phyloP scores from a whole-genome alignment of 805 yeast genomes.

The Sugiyamaella smithiae region DNA sequence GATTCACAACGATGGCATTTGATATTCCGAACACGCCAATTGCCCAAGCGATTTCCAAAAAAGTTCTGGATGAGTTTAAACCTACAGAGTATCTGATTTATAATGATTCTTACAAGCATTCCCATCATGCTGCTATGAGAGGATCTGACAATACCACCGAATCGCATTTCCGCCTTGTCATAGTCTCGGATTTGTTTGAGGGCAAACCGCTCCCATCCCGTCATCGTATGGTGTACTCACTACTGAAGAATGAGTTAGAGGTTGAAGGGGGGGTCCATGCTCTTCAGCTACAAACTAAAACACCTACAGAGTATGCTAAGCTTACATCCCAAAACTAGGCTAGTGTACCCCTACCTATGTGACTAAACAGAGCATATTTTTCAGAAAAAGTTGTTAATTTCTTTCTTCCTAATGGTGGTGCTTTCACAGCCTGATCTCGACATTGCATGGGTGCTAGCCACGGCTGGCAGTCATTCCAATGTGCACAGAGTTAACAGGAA shows the following conservation, averaged over 20 bases:
- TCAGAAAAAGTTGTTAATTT: too few species aligned
- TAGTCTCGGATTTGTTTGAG: conserved; percentile 65
- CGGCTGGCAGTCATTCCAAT: conserved; percentile 10
- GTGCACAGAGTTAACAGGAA: conserved; percentile 14
- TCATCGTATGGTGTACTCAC: conserved; percentile 69
- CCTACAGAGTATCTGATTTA: conserved; percentile 51
- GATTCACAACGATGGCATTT: conserved; percentile 9
- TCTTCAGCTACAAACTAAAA: conserved; percentile 77
- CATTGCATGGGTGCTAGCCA: conserved; percentile 20
- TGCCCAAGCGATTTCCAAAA: conserved; percentile 41
- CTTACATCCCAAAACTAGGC: not conserved
- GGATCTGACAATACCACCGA: conserved; percentile 71
- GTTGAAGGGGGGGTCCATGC: conserved; percentile 75
- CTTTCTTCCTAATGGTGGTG: too few species aligned
- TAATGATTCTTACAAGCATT: conserved; percentile 86
- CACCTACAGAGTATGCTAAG: conserved; percentile 52
- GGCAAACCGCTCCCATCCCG: conserved; percentile 68
- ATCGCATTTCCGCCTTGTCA: conserved; percentile 74
- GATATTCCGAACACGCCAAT: conserved; percentile 16
- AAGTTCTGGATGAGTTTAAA: conserved; percentile 41
- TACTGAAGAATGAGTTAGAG: conserved; percentile 70
- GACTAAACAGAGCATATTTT: too few species aligned
- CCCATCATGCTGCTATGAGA: conserved; percentile 79
- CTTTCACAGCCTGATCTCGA: not conserved
- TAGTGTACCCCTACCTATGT: too few species aligned